Base-by-base conservation (phyloP, 352 stramenopile genomes). In the Stephanocyclus meneghinianus region DNA sequence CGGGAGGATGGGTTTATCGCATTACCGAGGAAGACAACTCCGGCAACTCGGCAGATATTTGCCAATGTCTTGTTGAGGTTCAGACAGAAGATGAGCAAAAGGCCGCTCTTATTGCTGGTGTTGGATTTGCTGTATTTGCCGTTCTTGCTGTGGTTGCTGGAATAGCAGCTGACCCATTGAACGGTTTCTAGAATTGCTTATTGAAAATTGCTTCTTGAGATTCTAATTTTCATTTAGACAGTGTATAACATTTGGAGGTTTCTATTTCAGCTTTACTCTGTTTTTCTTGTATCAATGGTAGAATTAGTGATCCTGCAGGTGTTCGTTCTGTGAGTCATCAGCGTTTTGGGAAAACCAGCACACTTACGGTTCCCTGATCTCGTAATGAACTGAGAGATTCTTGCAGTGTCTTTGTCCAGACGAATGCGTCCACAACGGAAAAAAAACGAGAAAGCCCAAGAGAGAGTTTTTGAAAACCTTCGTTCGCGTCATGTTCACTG, bases 1-100 rank as follows among this genome's bases (percentile, higher is more conserved):
- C 84, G 56, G 89, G 89, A 47, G 85, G 89, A 51, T 94, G 89
- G 89, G 86, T 93, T 13, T 94, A 94, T 77, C 84, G 89, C 40
- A 84, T 94, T 57, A 87, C 74, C 7, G 89, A 94, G 75, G 82
- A 80, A 48, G 86, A 92, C 65, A 85, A 72, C 11, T 66, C 63
- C 61, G 89, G 87, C 32, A 74, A 80, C 30, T 81, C 87, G 59
- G 81, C 83, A 30, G 89, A 94, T 84, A 80, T 94, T 35, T 91
- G 84, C 50, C 89, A 94, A 57, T 88, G 81, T 61, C 77, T 94
- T 37, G 84, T 94, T 2, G 87, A 94, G 57, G 77, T 94, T 26
- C 78, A 94, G 64, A 93, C 87, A 3, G 78, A 87, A 15, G 86
- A 90, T 66, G 89, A 94, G 62, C 86, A 94, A 80, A 79, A 78